Base-by-base conservation (phyloP, 75 land plant genomes). In the Pinus taeda region DNA sequence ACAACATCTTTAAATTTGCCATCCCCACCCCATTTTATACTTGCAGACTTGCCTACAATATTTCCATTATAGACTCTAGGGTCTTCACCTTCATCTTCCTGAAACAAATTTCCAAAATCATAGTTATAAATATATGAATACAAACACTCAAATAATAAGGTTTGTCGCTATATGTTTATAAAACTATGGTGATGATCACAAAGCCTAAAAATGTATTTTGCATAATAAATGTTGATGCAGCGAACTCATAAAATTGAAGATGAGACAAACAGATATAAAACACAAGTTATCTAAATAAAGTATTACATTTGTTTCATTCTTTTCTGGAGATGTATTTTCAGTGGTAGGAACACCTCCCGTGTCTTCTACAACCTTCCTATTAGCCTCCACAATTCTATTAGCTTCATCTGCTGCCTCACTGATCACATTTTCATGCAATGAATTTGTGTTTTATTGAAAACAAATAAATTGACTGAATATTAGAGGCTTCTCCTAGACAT, bases 11-110 rank as follows among this genome's bases (percentile, higher is more conserved):
- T 66, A 36, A 66, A 66, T 66, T 66, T 66, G 18, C 70, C 70
- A 66, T 66, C 70, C 30, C 42, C 70, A 6, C 49, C 70, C 70
- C 70, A 66, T 39, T 66, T 66, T 66, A 66, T 37, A 18, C 49
- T 33, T 66, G 49, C 49, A 6, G 5, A 13, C 30, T 66, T 17
- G 8, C 70, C 70, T 36, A 66, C 49, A 17, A 66, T 66, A 37
- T 4, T 33, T 30, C 15, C 17, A 37, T 17, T 66, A 36, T 66
- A 66, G 7, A 2, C 7, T 66, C 18, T 33, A 11, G 49, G 37
- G 15, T 66, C 18, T 36, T 36, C 7, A 66, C 17, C 70, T 66
- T 66, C 70, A 37, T 66, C 70, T 39, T 66, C 70, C 70, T 66
- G 37, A 66, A 66, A 66, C 15, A 4, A 66, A 66, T 15, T 66